These are phyloP conservation scores for Sonneratia caseolaris DNA, from an alignment of 345 rosid genomes.

Conservation along the genomic window DNA sequence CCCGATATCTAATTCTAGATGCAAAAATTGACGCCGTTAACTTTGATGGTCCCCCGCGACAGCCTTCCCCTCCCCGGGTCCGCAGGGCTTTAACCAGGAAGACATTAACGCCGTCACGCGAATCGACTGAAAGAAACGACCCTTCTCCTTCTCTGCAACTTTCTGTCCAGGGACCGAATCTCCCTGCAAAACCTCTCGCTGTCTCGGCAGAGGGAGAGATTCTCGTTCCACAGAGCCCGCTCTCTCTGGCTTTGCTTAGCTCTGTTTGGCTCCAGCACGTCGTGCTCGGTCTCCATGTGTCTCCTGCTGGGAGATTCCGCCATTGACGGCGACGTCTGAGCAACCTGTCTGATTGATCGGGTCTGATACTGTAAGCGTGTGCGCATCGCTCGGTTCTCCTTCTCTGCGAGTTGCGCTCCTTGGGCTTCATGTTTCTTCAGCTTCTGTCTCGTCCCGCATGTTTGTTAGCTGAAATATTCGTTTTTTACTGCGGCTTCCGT, in stretches of 20 bases:
- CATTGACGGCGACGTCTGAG: constrained; percentile 4
- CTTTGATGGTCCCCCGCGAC: background rate
- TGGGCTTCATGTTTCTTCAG: background rate
- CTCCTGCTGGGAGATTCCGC: constrained; percentile 4
- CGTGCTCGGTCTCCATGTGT: background rate
- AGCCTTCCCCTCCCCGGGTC: too few relatives aligned
- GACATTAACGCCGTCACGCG: background rate
- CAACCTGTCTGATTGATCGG: background rate
- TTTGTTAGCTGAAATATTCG: constrained; percentile 4
- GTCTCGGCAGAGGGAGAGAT: background rate
- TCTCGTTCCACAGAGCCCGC: background rate
- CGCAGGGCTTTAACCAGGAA: background rate
- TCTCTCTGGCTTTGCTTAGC: background rate
- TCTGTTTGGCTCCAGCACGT: constrained; percentile 6
- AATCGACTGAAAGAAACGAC: background rate
- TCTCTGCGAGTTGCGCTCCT: background rate
- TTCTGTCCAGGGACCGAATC: constrained; percentile 16
- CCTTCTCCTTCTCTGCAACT: constrained; percentile 1
- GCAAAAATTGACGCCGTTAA: constrained; percentile 19
- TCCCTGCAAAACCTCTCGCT: background rate
- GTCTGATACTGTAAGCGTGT: background rate
- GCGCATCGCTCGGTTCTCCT: background rate
- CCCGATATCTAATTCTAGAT: too few relatives aligned
- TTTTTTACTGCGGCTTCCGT: constrained; percentile 14
- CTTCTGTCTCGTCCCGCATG: background rate